phyloP scores from a whole-genome alignment of 805 yeast genomes.

The Schizosaccharomyces pombe region DNA sequence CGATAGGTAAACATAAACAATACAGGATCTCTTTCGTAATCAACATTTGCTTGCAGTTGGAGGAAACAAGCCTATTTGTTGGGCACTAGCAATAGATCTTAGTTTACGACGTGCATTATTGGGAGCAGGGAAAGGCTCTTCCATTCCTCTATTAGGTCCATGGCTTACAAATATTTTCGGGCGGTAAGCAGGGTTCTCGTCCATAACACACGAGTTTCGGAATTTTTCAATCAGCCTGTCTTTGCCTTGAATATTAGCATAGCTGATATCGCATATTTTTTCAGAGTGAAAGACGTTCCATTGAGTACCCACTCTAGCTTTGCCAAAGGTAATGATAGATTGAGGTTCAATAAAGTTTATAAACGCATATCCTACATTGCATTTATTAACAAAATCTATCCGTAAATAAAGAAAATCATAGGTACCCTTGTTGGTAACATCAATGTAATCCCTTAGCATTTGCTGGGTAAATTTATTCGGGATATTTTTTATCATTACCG shows the following conservation, averaged over 20 bases:
- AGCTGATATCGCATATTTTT: constrained; percentile 28
- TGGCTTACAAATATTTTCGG: constrained; percentile 26
- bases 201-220: constrained; percentile 28
- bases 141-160: constrained; percentile 23
- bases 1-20: not conserved
- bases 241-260: constrained; percentile 30
- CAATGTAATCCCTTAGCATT: constrained; percentile 24
- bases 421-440: constrained; percentile 20
- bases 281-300: constrained; percentile 28
- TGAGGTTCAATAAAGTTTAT: constrained; percentile 25
- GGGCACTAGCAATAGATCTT: constrained; percentile 16
- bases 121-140: constrained; percentile 22
- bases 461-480: constrained; percentile 29
- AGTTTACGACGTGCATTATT: constrained; percentile 16
- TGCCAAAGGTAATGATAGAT: constrained; percentile 24
- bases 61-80: constrained; percentile 13
- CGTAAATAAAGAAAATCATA: constrained; percentile 19
- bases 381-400: constrained; percentile 28
- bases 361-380: constrained; percentile 36
- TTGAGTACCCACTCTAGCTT: constrained; percentile 23
- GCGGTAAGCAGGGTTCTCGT: constrained; percentile 23
- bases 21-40: not conserved
- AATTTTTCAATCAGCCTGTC: constrained; percentile 24
- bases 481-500: constrained; percentile 30
- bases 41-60: not conserved